Evolutionary conservation across 805 yeast genomes (phyloP), one percentile per base, ranked within the genome.

Genomic region (Candida ovalis): DNA sequence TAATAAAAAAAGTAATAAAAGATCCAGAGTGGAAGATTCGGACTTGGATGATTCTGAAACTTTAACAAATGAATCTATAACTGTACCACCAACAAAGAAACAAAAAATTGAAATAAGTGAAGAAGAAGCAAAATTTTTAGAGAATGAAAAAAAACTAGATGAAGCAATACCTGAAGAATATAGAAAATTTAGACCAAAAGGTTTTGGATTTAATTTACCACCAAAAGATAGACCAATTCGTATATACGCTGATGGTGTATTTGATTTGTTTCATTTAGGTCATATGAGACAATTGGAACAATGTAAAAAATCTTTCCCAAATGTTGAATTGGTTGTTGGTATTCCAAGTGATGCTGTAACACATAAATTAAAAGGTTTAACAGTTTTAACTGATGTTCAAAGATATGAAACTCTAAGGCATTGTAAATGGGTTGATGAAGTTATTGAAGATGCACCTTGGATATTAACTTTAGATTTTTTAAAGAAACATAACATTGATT

Each of bases 211-310:
- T 67, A 89, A 88, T 57, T 57, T 83, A 23, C 99, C 99, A 2
- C 95, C 97, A 2, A 72, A 64, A 3, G 94, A 86, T 61, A 76
- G 97, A 50, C 91, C 96, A 1, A 81, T 94, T 25, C 77, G 99
- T 51, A 81, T 94, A n/a, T 94, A 94, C 65, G 99, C 99, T 5
- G 99, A 94, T 69, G 99, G 99, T 45, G 97, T 94, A 18, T 94
- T 94, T 72, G 99, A 94, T 69, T 72, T 94, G 53, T 94, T 94
- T 71, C 99, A 94, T 68, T 67, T 94, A 61, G 99, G 99, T 22
- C 99, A 94, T 65, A 94, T 94, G 99, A 82, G 90, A 62, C 99
- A 94, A 67, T 75, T 94, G 58, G 98, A 94, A 64, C 99, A 94
- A 70, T 92, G 98, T 58, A 92, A 94, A 61, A 91, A 92, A 66